Conservation (phyloP, 495 filamentous ascomycete genomes). For the Margaritispora aquatica region DNA sequence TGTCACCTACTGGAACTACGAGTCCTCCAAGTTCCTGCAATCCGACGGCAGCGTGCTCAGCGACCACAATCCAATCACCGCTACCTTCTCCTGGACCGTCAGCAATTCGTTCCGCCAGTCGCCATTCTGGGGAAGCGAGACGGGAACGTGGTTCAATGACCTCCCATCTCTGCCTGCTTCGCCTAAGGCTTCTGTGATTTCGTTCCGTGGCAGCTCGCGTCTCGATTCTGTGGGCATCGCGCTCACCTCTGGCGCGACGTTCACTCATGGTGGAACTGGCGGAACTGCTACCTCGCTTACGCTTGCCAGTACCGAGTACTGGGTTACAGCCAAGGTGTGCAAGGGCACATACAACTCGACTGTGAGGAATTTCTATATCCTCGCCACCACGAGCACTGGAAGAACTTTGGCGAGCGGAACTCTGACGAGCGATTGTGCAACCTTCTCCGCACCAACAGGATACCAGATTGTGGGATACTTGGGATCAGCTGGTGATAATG, state of each 20-base stretch:
- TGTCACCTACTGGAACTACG: conserved; percentile 43
- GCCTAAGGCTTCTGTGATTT: conserved; percentile 32
- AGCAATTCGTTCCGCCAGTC: conserved; percentile 36
- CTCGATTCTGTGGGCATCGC: conserved; percentile 45
- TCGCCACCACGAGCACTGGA: conserved; percentile 46
- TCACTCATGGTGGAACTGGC: conserved; percentile 51
- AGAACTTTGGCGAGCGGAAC: conserved; percentile 41
- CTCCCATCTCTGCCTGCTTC: conserved; percentile 29
- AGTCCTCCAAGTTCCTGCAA: conserved; percentile 42
- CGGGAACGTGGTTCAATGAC: conserved; percentile 53
- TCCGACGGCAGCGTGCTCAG: conserved; percentile 45
- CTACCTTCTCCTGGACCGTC: conserved; percentile 45
- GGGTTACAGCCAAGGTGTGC: conserved; percentile 46
- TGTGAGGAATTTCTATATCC: conserved; percentile 52
- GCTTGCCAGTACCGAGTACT: conserved; percentile 40
- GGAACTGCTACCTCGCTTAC: conserved; percentile 37
- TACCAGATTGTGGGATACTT: conserved; percentile 53
- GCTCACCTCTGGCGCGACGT: conserved; percentile 36
- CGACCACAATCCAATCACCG: conserved; percentile 54
- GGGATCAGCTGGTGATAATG: conserved; percentile 50
- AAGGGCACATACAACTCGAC: conserved; percentile 39
- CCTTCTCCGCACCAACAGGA: conserved; percentile 42
- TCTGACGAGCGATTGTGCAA: conserved; percentile 41
- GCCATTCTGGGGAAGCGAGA: conserved; percentile 44
- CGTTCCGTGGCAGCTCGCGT: conserved; percentile 41